These are phyloP conservation scores for Chaetomium cochliodes DNA, from an alignment of 495 filamentous ascomycete genomes.

Conservation along the genomic window DNA sequence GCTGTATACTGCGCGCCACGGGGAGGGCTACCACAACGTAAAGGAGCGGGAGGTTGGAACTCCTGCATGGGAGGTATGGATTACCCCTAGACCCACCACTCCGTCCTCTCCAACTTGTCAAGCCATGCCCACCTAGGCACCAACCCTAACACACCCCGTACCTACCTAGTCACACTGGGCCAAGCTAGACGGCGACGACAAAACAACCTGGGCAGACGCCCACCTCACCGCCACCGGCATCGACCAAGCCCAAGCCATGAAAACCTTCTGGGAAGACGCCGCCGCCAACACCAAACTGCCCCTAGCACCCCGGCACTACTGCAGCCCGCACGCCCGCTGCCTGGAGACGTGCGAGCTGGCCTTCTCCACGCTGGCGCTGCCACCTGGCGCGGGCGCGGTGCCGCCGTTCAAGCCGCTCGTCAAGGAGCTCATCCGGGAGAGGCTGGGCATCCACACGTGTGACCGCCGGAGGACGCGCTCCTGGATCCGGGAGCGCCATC, in stretches of 20 bases:
- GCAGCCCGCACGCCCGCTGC: conserved; percentile 2
- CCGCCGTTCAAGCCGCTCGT: neutral
- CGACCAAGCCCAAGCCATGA: neutral
- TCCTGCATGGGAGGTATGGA: conserved; percentile 6
- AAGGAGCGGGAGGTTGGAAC: conserved; percentile 2
- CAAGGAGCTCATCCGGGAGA: neutral
- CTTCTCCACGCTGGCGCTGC: neutral
- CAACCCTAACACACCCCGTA: too few species aligned
- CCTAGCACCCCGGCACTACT: neutral
- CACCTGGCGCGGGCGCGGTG: too few species aligned
- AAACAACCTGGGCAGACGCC: neutral
- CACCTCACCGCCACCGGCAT: neutral
- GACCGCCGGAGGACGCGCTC: neutral
- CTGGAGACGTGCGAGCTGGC: neutral
- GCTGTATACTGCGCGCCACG: conserved; percentile 7
- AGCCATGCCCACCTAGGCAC: too few species aligned
- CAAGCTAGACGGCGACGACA: neutral
- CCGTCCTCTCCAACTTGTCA: too few species aligned
- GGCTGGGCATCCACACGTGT: neutral
- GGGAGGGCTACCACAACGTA: conserved; percentile 8
- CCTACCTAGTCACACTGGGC: neutral
- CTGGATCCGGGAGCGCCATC: neutral
- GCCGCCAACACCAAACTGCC: too few species aligned
- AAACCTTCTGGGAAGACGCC: neutral
- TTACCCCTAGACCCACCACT: too few species aligned